These are phyloP conservation scores for Ilyonectria destructans DNA, from an alignment of 2,329 filamentous ascomycete species.

Conservation along the genomic window DNA sequence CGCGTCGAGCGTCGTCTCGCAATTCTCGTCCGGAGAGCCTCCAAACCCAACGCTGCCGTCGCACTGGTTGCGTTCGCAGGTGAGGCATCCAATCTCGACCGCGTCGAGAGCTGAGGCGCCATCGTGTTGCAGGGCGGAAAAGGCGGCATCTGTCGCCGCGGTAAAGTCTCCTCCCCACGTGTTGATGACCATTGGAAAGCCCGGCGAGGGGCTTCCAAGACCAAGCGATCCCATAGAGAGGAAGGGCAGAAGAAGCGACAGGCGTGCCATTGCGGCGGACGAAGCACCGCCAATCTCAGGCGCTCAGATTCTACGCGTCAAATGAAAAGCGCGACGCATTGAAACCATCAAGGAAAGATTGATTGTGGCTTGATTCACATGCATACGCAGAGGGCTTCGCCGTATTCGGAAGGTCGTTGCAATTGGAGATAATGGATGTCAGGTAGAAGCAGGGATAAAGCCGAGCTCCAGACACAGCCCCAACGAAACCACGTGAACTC, in stretches of 20 bases:
- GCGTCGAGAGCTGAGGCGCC: constrained; percentile 64
- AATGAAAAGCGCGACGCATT: background rate
- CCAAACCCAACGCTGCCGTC: constrained; percentile 71
- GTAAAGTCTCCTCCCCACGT: constrained; percentile 70
- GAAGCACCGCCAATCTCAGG: background rate
- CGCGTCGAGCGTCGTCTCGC: constrained; percentile 73
- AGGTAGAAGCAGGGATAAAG: constrained; percentile 5
- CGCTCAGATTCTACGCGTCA: too few species aligned
- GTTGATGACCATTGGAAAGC: constrained; percentile 68
- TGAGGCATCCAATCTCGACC: constrained; percentile 66
- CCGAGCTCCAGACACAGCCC: constrained; percentile 1
- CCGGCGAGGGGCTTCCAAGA: constrained; percentile 52
- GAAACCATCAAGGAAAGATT: background rate
- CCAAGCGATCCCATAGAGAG: constrained; percentile 32
- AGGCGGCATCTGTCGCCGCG: constrained; percentile 68
- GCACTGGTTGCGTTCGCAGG: constrained; percentile 69
- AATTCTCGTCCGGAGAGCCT: constrained; percentile 69
- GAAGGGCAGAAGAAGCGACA: constrained; percentile 21
- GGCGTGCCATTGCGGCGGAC: constrained; percentile 28
- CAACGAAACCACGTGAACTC: constrained; percentile 19
- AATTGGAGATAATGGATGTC: background rate
- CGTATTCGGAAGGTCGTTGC: constrained; percentile 5
- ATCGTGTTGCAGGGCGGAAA: constrained; percentile 53
- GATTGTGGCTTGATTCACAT: background rate
- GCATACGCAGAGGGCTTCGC: background rate